Percentiles rank a stretch among this genome's conserved stretches.
Conservation (phyloP, 2,329 filamentous ascomycete genomes). For the Aureobasidium sp. region DNA sequence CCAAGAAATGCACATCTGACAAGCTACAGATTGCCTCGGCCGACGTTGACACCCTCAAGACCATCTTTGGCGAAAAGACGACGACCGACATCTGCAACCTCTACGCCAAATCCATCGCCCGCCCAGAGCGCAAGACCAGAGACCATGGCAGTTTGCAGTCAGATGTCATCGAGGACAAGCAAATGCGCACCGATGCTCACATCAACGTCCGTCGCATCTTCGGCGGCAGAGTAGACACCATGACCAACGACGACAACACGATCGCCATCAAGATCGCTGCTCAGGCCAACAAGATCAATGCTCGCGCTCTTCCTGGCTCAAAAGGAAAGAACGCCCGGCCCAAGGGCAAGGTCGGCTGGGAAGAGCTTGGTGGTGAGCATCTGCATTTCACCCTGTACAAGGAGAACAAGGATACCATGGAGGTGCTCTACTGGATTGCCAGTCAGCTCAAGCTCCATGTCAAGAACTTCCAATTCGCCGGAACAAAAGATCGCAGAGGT, state of each 20-base stretch:
- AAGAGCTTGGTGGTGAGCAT: constrained; percentile 68
- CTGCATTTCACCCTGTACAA: constrained; percentile 91
- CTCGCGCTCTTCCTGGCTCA: constrained; percentile 4
- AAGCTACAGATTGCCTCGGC: constrained; percentile 30
- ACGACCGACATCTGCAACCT: constrained; percentile 48
- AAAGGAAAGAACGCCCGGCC: constrained; percentile 19
- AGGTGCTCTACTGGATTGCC: constrained; percentile 70
- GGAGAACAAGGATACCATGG: constrained; percentile 96
- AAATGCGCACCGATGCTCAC: constrained; percentile 57
- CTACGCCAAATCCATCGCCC: constrained; percentile 46
- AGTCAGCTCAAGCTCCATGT: constrained; percentile 62
- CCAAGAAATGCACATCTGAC: not conserved
- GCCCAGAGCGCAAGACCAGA: constrained; percentile 49
- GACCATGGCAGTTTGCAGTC: constrained; percentile 50
- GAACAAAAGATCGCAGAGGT: constrained; percentile 84
- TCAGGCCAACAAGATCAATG: constrained; percentile 18
- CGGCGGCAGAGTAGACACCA: constrained; percentile 67
- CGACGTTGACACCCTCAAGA: constrained; percentile 32
- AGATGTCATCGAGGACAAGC: constrained; percentile 52
- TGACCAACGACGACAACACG: constrained; percentile 63
- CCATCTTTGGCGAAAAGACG: constrained; percentile 47
- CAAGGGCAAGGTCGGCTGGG: constrained; percentile 50
- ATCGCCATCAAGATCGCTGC: constrained; percentile 49
- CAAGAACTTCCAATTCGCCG: constrained; percentile 72
- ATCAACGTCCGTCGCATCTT: constrained; percentile 70